Evolutionary conservation across 257 asterid genomes (phyloP).

Genomic region (Solanum corneliomulleri): DNA sequence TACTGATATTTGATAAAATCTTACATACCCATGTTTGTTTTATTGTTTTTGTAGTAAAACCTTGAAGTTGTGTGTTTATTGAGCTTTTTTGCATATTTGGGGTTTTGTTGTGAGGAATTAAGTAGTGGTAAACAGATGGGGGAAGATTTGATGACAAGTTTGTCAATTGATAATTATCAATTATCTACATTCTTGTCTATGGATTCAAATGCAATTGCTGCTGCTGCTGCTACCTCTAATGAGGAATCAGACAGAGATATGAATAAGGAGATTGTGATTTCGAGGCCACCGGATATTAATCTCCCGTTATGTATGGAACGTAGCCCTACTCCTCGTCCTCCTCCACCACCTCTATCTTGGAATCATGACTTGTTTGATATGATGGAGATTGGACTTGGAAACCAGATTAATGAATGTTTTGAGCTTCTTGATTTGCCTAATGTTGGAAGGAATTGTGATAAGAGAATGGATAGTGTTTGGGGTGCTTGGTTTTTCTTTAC

Average conservation of each 20-base stretch:
- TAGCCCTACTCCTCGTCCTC: constrained; percentile 25
- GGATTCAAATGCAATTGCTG: constrained; percentile 34
- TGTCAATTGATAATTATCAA: constrained; percentile 58
- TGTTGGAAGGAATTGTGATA: constrained; percentile 39
- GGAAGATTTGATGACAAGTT: constrained; percentile 33
- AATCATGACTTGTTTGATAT: constrained; percentile 43
- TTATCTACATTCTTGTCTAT: constrained; percentile 60
- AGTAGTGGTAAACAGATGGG: constrained; percentile 34
- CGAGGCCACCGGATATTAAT: constrained; percentile 66
- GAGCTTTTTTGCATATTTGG: neutral
- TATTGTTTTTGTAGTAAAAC: neutral
- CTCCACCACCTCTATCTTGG: constrained; percentile 34
- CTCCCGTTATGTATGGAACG: constrained; percentile 51
- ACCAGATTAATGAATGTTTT: constrained; percentile 41
- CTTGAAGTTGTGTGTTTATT: neutral
- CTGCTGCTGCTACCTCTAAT: constrained; percentile 23
- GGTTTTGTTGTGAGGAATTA: neutral
- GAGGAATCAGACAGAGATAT: constrained; percentile 47
- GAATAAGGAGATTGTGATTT: constrained; percentile 34
- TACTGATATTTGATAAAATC: neutral
- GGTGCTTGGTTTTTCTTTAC: constrained; percentile 83
- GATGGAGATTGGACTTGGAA: constrained; percentile 54
- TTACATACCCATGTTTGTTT: neutral
- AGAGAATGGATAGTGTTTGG: constrained; percentile 60
- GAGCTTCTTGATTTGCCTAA: constrained; percentile 32